These are phyloP conservation scores for Eucalyptus paniculata DNA, from an alignment of 345 rosid species.

Conservation along the genomic window DNA sequence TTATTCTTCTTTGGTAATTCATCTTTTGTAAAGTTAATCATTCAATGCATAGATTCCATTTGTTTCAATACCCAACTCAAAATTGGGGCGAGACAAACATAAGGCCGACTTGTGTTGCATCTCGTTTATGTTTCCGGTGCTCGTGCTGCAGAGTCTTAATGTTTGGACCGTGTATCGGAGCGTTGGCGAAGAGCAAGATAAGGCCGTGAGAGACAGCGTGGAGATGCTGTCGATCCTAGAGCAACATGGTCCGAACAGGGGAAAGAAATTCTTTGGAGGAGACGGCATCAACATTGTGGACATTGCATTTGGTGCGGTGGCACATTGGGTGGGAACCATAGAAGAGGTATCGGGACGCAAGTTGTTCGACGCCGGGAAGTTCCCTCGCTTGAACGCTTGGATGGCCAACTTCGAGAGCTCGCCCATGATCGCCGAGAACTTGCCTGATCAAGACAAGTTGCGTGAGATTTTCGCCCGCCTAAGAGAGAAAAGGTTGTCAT, in stretches of 20 bases:
- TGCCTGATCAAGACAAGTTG: neutral
- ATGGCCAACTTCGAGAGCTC: neutral
- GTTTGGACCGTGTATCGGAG: neutral
- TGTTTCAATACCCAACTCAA: neutral
- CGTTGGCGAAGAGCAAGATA: conserved; percentile 2
- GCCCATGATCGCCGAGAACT: neutral
- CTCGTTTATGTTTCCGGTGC: neutral
- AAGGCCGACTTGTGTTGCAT: neutral
- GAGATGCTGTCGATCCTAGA: conserved; percentile 1
- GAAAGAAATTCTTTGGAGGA: conserved; percentile 5
- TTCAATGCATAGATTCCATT: neutral
- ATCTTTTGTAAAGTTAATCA: neutral
- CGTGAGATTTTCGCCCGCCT: neutral
- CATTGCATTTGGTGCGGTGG: neutral
- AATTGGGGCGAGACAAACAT: neutral
- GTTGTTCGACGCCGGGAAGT: neutral
- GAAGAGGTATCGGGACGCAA: neutral
- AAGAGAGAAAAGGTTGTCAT: neutral
- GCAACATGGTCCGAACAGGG: conserved; percentile 3
- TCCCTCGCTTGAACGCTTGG: conserved; percentile 5
- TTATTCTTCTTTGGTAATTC: neutral
- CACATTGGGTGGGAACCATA: neutral
- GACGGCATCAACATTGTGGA: neutral
- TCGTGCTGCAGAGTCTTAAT: neutral
- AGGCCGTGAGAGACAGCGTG: neutral